Base-by-base conservation (phyloP, 2,329 filamentous ascomycete genomes). In the Ophiostoma triangulosporum region DNA sequence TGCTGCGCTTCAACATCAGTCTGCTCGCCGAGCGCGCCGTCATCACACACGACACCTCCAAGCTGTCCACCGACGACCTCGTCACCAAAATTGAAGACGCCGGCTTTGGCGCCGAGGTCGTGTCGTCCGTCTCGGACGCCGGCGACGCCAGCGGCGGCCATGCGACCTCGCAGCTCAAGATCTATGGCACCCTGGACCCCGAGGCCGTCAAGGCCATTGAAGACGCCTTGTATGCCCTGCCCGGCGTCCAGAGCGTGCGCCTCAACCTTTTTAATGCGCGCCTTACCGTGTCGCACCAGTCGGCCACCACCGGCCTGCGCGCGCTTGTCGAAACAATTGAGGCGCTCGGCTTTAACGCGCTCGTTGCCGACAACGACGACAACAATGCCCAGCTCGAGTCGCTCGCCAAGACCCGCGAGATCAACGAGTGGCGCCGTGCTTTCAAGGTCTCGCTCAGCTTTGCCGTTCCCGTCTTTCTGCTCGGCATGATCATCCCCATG, bases 321-420 rank as follows among this genome's bases (percentile, higher is more conserved):
- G 80, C 78, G 4, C 77, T 97, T 32, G 91, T 96, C 7, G 88
- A 90, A 62, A 71, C 78, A 0, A 80, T 96, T 43, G 91, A 98
- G 68, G 74, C 75, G n/a, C 73, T 80, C 20, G 90, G 91, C 2
- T 88, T 86, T 66, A 95, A 96, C 64, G 93, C 91, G 1, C 73
- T 98, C 2, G 78, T 97, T 11, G 84, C 90, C 1, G 91, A 97
- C 60, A 85, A 83, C 52, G 88, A 97, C 62, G 93, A 98, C 69
- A 97, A 95, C 66, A 95, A 95, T 63, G 91, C 93, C 1, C 93
- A 98, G 65, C 77, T 98, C 2, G 89, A 97, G 66, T 97, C 93
- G 1, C 76, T 98, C 2, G 86, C 93, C 8, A 98, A 98, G 70
- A 97, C 93, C 0, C 87, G 88, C 61, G 93, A 98, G 67, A 95